Percentiles rank a stretch among this genome's conserved stretches.
Evolutionary conservation across 2,329 filamentous ascomycete genomes (phyloP).

Genomic region (Chrysoporthe deuterocubensis): DNA sequence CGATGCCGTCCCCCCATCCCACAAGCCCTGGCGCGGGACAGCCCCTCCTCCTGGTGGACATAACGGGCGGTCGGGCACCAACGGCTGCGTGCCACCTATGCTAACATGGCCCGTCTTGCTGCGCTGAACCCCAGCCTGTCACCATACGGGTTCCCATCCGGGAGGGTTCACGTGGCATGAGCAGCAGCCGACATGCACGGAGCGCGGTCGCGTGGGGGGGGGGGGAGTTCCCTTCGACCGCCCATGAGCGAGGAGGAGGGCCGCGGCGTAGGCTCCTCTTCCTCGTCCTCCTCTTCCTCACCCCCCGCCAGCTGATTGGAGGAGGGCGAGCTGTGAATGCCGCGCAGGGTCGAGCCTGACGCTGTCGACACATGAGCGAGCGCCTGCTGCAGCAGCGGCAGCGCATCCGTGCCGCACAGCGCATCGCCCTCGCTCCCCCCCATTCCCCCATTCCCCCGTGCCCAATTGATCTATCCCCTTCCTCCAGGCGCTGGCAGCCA

Average conservation of each 20-base stretch:
- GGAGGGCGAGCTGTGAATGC: too few relatives aligned
- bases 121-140: not conserved
- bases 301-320: too few relatives aligned
- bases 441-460: not conserved
- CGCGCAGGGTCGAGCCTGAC: too few relatives aligned
- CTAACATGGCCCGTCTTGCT: not conserved
- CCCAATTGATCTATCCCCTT: not conserved
- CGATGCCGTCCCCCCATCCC: too few relatives aligned
- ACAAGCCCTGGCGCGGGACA: too few relatives aligned
- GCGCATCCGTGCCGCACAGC: too few relatives aligned
- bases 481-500: too few relatives aligned
- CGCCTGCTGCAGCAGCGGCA: too few relatives aligned
- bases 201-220: not conserved
- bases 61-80: not conserved
- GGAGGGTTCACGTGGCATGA: conserved; percentile 6
- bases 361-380: too few relatives aligned
- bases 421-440: not conserved
- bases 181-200: conserved; percentile 5
- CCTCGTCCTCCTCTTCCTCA: too few relatives aligned
- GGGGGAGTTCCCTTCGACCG: not conserved
- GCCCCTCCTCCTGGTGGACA: too few relatives aligned
- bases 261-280: too few relatives aligned
- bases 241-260: not conserved
- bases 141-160: not conserved
- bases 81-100: conserved; percentile 11